These are phyloP conservation scores for Davidsoniella australis DNA, from an alignment of 2,329 filamentous ascomycete genomes.

Conservation along the genomic window DNA sequence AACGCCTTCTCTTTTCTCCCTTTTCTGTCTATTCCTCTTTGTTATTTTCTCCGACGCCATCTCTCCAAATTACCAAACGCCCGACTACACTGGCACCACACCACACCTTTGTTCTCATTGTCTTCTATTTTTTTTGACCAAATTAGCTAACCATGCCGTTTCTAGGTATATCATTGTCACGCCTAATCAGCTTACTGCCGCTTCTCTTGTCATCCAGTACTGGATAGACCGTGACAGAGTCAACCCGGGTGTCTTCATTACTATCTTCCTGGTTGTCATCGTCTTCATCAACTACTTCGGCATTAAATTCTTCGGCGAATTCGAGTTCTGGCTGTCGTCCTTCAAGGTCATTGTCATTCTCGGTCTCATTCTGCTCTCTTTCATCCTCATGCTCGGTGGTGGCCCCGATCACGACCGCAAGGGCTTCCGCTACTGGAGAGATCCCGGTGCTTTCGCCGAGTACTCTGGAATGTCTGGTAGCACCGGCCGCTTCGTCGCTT, in stretches of 20 bases:
- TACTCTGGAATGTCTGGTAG: constrained; percentile 25
- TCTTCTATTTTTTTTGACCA: not conserved
- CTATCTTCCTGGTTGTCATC: constrained; percentile 48
- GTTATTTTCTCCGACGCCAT: not conserved
- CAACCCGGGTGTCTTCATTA: constrained; percentile 67
- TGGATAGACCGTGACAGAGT: constrained; percentile 51
- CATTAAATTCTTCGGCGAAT: constrained; percentile 51
- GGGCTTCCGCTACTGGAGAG: constrained; percentile 49
- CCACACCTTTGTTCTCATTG: not conserved
- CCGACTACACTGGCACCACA: not conserved
- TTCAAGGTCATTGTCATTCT: constrained; percentile 54
- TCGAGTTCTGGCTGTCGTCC: constrained; percentile 44
- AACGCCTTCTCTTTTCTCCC: not conserved
- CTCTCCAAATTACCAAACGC: not conserved
- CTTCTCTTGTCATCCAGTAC: constrained; percentile 61
- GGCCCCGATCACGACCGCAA: constrained; percentile 44
- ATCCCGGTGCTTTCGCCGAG: constrained; percentile 38
- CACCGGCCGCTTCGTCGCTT: constrained; percentile 39
- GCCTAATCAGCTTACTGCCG: constrained; percentile 69
- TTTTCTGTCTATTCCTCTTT: not conserved
- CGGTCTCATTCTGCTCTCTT: constrained; percentile 46
- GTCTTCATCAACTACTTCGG: constrained; percentile 52
- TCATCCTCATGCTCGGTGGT: constrained; percentile 47
- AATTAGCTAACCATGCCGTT: not conserved
- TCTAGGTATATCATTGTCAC: constrained; percentile 74